These are phyloP conservation scores for Orbilia ellipsospora DNA, from an alignment of 2,329 filamentous ascomycete genomes.

Conservation along the genomic window DNA sequence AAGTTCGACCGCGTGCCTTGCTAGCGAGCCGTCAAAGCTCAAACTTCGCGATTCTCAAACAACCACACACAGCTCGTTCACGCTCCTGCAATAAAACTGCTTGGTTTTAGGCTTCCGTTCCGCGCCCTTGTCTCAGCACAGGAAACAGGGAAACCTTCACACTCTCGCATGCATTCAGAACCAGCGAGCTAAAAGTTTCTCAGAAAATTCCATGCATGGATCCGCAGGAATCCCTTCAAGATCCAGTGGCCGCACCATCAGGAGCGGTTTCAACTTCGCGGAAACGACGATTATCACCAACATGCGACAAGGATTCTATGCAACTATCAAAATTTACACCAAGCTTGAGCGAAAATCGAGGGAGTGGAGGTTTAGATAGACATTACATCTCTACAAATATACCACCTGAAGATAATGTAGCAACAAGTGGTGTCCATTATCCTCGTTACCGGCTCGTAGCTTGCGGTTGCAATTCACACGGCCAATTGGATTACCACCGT, in stretches of 20 bases:
- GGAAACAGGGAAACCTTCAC: neutral
- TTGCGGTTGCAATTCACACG: slow-evolving; percentile 38
- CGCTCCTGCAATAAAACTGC: slow-evolving; percentile 13
- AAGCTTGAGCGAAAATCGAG: neutral
- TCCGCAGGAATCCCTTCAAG: slow-evolving; percentile 8
- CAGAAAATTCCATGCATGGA: slow-evolving; percentile 23
- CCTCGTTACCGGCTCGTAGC: slow-evolving; percentile 16
- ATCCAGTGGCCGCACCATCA: slow-evolving; percentile 1
- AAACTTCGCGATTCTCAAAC: slow-evolving; percentile 12
- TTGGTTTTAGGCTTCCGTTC: slow-evolving; percentile 36
- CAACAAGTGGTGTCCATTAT: neutral
- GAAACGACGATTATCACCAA: slow-evolving; percentile 40
- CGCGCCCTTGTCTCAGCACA: neutral
- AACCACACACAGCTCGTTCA: neutral
- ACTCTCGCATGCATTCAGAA: slow-evolving; percentile 1
- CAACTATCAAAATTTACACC: slow-evolving; percentile 1
- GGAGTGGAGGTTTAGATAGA: neutral
- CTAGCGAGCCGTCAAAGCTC: neutral
- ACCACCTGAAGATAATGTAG: neutral
- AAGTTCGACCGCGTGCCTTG: too few species aligned
- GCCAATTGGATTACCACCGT: slow-evolving; percentile 12
- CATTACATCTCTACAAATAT: neutral
- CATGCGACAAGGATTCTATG: slow-evolving; percentile 13
- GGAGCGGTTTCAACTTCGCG: slow-evolving; percentile 25
- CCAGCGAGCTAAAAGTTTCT: neutral